Evolutionary conservation across 2,329 filamentous ascomycete species (phyloP).

Genomic region (Penicillium sp.): DNA sequence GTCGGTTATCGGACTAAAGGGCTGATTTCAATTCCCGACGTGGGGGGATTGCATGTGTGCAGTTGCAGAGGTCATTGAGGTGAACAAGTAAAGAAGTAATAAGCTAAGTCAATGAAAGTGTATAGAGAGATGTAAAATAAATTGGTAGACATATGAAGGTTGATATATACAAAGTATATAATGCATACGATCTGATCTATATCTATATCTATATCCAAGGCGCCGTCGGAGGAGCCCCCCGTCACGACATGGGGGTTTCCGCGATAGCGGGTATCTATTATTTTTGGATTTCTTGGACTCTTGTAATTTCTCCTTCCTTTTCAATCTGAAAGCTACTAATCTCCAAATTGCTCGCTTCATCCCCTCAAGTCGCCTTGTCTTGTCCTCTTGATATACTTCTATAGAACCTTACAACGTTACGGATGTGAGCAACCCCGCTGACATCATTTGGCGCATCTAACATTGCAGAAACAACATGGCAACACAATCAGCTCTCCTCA

Average conservation of each 20-base stretch:
- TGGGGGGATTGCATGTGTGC: background rate
- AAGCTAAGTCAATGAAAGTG: background rate
- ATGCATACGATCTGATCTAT: background rate
- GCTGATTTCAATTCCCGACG: constrained; percentile 18
- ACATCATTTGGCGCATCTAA: constrained; percentile 13
- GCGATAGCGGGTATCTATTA: constrained; percentile 5
- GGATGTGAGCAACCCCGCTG: background rate
- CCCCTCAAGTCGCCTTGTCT: background rate
- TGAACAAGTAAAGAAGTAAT: too few relatives aligned
- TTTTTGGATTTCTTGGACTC: background rate
- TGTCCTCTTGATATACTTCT: background rate
- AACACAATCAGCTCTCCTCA: constrained; percentile 42
- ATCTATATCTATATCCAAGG: background rate
- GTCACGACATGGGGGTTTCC: constrained; percentile 1
- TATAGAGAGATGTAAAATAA: background rate
- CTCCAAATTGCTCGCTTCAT: background rate
- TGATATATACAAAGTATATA: background rate
- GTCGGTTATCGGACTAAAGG: constrained; percentile 13
- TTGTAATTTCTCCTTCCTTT: background rate
- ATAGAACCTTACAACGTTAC: background rate
- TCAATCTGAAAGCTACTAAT: background rate
- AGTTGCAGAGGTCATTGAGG: background rate
- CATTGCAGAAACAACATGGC: constrained; percentile 24
- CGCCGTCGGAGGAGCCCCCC: constrained; percentile 1
- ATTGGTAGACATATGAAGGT: background rate